Evolutionary conservation across 306 rosid genomes (phyloP).

Genomic region (Sindora glabra): DNA sequence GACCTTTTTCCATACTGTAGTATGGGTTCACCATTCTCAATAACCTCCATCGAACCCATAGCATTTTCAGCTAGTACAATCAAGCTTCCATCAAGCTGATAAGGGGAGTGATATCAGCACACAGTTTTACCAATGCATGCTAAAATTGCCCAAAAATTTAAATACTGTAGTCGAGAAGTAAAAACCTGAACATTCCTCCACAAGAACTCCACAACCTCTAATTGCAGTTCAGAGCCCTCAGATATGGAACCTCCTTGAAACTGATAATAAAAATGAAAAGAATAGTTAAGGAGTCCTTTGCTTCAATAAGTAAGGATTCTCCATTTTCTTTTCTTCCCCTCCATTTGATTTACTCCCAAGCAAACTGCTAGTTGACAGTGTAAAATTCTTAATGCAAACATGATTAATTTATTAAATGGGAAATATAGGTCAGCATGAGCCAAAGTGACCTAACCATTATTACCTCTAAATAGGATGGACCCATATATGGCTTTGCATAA

Average conservation of each 20-base stretch:
- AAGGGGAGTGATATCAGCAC: conserved; percentile 30
- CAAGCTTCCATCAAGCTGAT: conserved; percentile 83
- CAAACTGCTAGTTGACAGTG: not conserved
- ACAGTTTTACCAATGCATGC: conserved; percentile 2
- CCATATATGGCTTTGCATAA: too few species aligned
- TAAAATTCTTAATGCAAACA: not conserved
- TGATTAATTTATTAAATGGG: not conserved
- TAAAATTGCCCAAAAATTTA: conserved; percentile 12
- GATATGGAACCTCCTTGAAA: conserved; percentile 80
- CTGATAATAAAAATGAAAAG: conserved; percentile 30
- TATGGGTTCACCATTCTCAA: conserved; percentile 52
- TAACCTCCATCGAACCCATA: conserved; percentile 58
- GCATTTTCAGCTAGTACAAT: conserved; percentile 50
- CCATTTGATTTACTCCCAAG: too few species aligned
- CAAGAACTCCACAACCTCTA: conserved; percentile 82
- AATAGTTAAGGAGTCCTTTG: conserved; percentile 11
- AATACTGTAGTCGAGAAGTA: conserved; percentile 13
- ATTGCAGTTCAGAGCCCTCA: conserved; percentile 78
- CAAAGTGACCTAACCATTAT: not conserved
- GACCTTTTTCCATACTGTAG: conserved; percentile 81
- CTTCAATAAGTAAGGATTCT: too few species aligned
- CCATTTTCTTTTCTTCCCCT: too few species aligned
- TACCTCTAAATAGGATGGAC: too few species aligned
- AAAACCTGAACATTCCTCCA: conserved; percentile 91
- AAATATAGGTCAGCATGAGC: too few species aligned